Percentiles rank a stretch among this genome's conserved stretches.
phyloP scores from a whole-genome alignment of 1,139 yeast genomes.

The Candida glucosophila region DNA sequence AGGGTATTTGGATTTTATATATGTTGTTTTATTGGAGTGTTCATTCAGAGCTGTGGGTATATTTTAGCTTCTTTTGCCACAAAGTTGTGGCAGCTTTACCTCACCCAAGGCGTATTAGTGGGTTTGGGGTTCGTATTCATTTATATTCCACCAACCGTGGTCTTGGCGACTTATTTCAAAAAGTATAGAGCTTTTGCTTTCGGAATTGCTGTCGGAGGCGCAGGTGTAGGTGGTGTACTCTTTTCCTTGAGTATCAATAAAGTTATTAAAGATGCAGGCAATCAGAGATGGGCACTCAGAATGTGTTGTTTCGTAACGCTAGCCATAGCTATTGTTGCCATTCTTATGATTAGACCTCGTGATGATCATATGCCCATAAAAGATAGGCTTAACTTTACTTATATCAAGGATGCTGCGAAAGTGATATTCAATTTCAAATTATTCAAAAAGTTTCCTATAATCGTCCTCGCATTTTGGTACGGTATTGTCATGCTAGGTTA shows the following conservation, averaged over 20 bases:
- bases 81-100: conserved; percentile 52
- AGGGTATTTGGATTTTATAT: conserved; percentile 26
- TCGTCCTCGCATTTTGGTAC: conserved; percentile 48
- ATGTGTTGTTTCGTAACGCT: conserved; percentile 46
- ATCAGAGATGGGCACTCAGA: conserved; percentile 61
- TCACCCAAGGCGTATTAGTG: conserved; percentile 60
- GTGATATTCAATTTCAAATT: conserved; percentile 21
- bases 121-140: conserved; percentile 55
- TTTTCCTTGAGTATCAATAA: conserved; percentile 42
- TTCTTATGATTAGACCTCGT: conserved; percentile 39
- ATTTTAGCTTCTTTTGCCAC: conserved; percentile 59
- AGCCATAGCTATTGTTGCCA: conserved; percentile 24
- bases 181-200: conserved; percentile 49
- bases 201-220: conserved; percentile 53
- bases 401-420: conserved; percentile 12
- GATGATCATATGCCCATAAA: conserved; percentile 22
- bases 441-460: conserved; percentile 28
- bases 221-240: conserved; percentile 60
- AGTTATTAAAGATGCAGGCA: conserved; percentile 42
- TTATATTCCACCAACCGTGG: conserved; percentile 49
- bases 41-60: conserved; percentile 47
- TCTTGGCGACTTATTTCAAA: conserved; percentile 58
- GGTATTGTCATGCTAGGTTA: conserved; percentile 48
- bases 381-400: conserved; percentile 13
- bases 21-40: conserved; percentile 39